A percentile compares a stretch with the other conserved stretches of the same genome.
These are phyloP conservation scores for Solanum chacoense DNA, from an alignment of 305 asterid species.

Conservation along the genomic window DNA sequence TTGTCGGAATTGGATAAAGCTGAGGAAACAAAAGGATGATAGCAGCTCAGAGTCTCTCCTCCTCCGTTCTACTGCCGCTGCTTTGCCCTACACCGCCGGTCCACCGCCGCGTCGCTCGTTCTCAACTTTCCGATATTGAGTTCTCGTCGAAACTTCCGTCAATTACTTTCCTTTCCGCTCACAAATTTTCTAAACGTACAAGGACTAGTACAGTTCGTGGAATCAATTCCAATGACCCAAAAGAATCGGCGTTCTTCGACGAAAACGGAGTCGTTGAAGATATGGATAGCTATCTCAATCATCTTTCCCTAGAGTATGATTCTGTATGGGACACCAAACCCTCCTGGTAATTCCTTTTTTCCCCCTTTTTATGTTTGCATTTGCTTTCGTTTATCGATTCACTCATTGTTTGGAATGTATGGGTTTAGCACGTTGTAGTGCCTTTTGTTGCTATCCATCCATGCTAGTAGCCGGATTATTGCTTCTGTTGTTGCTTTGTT, in stretches of 20 bases:
- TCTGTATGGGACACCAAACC: slow-evolving; percentile 99
- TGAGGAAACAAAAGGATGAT: neutral
- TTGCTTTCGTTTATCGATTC: neutral
- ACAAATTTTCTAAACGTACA: neutral
- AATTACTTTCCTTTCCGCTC: neutral
- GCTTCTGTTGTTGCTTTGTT: neutral
- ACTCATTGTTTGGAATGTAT: neutral
- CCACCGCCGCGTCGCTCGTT: neutral
- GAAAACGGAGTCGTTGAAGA: slow-evolving; percentile 75
- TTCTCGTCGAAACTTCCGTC: neutral
- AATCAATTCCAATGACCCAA: slow-evolving; percentile 27
- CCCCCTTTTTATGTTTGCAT: neutral
- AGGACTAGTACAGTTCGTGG: slow-evolving; percentile 4
- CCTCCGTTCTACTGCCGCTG: neutral
- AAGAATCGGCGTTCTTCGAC: slow-evolving; percentile 40
- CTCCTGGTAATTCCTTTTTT: slow-evolving; percentile 37
- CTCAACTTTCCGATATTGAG: neutral
- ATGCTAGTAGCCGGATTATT: neutral
- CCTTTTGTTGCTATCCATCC: neutral
- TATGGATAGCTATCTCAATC: slow-evolving; percentile 81
- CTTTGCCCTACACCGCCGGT: neutral
- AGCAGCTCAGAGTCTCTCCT: neutral
- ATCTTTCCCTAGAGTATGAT: slow-evolving; percentile 78
- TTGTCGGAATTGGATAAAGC: neutral
- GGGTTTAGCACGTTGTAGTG: neutral